Percentiles rank a stretch among this genome's conserved stretches.
These are phyloP conservation scores for Suillus subalutaceus DNA, from an alignment of 768 basidiomycete species.

Conservation along the genomic window DNA sequence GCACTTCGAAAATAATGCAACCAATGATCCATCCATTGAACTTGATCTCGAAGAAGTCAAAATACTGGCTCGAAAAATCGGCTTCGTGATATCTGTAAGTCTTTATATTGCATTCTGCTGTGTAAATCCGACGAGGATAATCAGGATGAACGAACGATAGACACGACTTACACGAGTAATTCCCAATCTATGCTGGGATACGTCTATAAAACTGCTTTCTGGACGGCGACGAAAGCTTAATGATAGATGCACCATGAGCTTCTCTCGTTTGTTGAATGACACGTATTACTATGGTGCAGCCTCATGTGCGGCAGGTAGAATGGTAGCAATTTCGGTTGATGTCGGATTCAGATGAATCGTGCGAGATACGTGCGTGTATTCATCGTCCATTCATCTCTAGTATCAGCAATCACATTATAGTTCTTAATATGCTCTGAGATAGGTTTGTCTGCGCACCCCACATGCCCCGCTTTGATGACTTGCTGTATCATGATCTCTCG, in stretches of 20 bases:
- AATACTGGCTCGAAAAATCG: conserved; percentile 65
- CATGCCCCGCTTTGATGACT: background rate
- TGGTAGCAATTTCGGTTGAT: background rate
- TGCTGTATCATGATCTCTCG: conserved; percentile 41
- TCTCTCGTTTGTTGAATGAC: conserved; percentile 3
- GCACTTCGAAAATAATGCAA: conserved; percentile 93
- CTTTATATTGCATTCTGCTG: background rate
- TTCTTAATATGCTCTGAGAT: background rate
- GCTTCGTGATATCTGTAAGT: conserved; percentile 81
- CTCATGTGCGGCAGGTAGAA: background rate
- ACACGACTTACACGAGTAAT: conserved; percentile 88
- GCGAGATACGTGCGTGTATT: background rate
- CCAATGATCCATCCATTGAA: conserved; percentile 83
- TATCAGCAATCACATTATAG: background rate
- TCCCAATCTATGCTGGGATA: conserved; percentile 81
- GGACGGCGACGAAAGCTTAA: conserved; percentile 62
- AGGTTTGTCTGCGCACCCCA: background rate
- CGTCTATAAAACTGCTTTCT: conserved; percentile 83
- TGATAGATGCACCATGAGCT: background rate
- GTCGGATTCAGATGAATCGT: background rate
- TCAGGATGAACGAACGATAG: conserved; percentile 79
- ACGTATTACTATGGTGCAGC: background rate
- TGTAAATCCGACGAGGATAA: background rate
- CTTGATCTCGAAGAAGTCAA: conserved; percentile 91
- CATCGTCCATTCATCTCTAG: background rate